These are phyloP conservation scores for Austroboletus niveus DNA, from an alignment of 1,284 basidiomycete species.

Conservation along the genomic window DNA sequence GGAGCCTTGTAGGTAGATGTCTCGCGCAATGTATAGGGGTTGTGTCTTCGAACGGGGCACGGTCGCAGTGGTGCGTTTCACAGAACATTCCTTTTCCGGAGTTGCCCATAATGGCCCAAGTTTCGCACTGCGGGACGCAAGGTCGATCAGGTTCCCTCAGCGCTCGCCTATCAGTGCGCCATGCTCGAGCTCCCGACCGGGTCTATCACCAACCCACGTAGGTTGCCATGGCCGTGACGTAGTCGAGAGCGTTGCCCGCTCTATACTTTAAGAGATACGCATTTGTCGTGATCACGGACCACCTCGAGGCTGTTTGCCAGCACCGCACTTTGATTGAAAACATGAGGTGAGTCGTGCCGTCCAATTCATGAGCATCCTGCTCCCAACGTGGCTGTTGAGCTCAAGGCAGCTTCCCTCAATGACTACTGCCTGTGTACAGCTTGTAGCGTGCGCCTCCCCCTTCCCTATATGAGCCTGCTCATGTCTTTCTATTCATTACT, in stretches of 20 bases:
- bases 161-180: conserved; percentile 16
- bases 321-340: conserved; percentile 37
- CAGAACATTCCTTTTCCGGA: conserved; percentile 33
- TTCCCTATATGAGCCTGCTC: conserved; percentile 34
- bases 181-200: conserved; percentile 5
- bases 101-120: not conserved
- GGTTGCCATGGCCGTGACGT: conserved; percentile 28
- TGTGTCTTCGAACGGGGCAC: conserved; percentile 5
- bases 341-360: conserved; percentile 37
- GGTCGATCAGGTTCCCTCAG: conserved; percentile 12
- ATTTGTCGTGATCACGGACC: conserved; percentile 37
- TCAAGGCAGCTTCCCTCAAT: conserved; percentile 35
- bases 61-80: conserved; percentile 15
- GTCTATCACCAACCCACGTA: conserved; percentile 7
- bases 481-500: conserved; percentile 28
- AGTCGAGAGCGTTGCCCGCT: conserved; percentile 18
- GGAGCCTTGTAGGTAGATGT: conserved; percentile 10
- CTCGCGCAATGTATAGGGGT: conserved; percentile 13
- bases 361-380: conserved; percentile 35
- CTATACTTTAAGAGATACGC: conserved; percentile 23
- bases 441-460: conserved; percentile 27
- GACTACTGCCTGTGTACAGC: conserved; percentile 35
- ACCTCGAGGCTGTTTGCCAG: conserved; percentile 36
- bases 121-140: conserved; percentile 2
- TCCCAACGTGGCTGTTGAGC: conserved; percentile 36